Evolutionary conservation across 768 basidiomycete genomes (phyloP).

Genomic region (Lyophyllum semitale): DNA sequence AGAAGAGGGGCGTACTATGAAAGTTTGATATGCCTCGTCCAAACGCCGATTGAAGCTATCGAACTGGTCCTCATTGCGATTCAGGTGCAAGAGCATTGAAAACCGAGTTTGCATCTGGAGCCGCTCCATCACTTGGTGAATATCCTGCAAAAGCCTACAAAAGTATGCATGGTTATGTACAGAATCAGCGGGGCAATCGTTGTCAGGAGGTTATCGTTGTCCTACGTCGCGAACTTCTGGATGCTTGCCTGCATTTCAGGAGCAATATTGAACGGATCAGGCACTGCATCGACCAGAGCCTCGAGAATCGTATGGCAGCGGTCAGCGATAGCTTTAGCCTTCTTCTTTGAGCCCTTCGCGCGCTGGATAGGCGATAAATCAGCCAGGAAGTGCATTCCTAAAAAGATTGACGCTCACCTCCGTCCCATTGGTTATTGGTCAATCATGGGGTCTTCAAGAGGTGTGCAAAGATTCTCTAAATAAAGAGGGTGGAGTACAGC

Average conservation of each 20-base stretch:
- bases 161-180: no score
- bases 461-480: no score
- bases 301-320: background rate
- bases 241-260: background rate
- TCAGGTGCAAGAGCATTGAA: background rate
- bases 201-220: background rate
- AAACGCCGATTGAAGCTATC: background rate
- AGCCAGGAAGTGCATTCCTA: background rate
- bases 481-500: no score
- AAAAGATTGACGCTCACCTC: background rate
- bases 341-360: background rate
- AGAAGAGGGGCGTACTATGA: background rate
- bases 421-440: no score
- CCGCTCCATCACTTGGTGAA: background rate
- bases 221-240: background rate
- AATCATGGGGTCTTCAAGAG: no score
- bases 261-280: background rate
- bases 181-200: no score
- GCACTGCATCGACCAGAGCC: background rate
- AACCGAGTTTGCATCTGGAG: background rate
- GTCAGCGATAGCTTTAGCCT: background rate
- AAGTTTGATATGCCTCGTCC: background rate
- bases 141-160: background rate
- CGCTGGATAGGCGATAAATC: background rate
- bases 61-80: background rate